Percentiles rank a stretch among this genome's conserved stretches.
Evolutionary conservation across 805 yeast genomes (phyloP).

Genomic region (Lipomyces starkeyi): DNA sequence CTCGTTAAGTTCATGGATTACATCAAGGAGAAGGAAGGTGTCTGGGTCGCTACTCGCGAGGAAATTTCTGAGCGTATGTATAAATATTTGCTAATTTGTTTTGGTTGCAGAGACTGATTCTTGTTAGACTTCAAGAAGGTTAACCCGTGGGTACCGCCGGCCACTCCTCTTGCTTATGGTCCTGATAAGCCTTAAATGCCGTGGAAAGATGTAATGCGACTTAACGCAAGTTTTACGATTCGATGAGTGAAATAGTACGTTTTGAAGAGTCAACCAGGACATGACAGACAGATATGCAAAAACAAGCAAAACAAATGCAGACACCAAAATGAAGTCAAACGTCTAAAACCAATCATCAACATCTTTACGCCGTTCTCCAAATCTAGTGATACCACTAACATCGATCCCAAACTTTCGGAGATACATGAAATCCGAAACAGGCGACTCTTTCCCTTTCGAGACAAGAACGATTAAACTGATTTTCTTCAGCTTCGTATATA

Average conservation of each 20-base stretch:
- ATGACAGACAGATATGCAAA: neutral
- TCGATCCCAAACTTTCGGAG: neutral
- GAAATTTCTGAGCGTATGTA: slow-evolving; percentile 46
- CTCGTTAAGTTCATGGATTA: slow-evolving; percentile 49
- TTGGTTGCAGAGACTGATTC: slow-evolving; percentile 2
- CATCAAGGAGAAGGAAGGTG: slow-evolving; percentile 46
- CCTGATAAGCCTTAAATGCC: slow-evolving; percentile 16
- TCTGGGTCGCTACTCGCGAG: slow-evolving; percentile 49
- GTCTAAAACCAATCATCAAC: neutral
- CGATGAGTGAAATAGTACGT: neutral
- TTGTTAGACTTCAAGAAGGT: slow-evolving; percentile 29
- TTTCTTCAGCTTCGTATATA: neutral
- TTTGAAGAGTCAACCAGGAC: neutral
- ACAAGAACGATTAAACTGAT: neutral
- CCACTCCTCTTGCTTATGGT: slow-evolving; percentile 34
- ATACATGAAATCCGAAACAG: neutral
- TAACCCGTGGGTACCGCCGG: slow-evolving; percentile 35
- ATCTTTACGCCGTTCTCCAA: neutral
- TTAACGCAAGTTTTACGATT: neutral
- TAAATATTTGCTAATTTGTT: neutral
- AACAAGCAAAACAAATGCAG: neutral
- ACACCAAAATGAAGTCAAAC: neutral
- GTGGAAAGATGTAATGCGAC: neutral
- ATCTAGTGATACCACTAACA: neutral
- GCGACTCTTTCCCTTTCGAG: neutral